phyloP scores from a whole-genome alignment of 2,329 filamentous ascomycete genomes.

The Xylariaceae sp. region DNA sequence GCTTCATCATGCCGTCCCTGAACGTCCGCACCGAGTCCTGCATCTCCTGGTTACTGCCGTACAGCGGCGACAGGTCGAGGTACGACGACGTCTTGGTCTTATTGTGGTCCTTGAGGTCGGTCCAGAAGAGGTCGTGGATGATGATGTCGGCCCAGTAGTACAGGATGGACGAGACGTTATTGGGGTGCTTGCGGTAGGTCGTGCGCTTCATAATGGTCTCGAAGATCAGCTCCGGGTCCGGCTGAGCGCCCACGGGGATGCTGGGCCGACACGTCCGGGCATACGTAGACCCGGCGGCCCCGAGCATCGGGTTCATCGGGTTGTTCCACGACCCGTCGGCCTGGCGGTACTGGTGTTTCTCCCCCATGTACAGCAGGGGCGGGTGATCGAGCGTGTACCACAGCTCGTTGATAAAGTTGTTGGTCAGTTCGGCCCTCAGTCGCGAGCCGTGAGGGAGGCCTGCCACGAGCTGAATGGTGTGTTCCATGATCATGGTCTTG shows the following conservation, averaged over 20 bases:
- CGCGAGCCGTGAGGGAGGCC: constrained; percentile 58
- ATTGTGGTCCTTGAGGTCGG: constrained; percentile 54
- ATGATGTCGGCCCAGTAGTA: constrained; percentile 71
- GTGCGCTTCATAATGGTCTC: constrained; percentile 55
- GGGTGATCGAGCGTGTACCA: constrained; percentile 71
- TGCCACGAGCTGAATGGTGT: constrained; percentile 64
- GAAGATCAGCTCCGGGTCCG: constrained; percentile 60
- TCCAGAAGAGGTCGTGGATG: constrained; percentile 71
- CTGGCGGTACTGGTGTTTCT: constrained; percentile 59
- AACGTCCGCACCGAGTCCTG: constrained; percentile 65
- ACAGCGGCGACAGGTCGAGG: constrained; percentile 65
- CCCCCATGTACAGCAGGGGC: constrained; percentile 58
- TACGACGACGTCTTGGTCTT: constrained; percentile 59
- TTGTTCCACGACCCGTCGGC: constrained; percentile 71
- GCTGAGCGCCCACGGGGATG: constrained; percentile 57
- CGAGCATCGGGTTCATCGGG: constrained; percentile 57
- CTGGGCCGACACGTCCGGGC: constrained; percentile 58
- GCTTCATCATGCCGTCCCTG: constrained; percentile 65
- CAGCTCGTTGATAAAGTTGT: constrained; percentile 61
- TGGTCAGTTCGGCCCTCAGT: constrained; percentile 57
- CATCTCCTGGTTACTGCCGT: constrained; percentile 62
- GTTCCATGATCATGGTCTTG: constrained; percentile 72
- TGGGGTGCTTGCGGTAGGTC: constrained; percentile 55
- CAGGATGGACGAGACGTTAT: constrained; percentile 65
- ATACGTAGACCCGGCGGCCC: constrained; percentile 62